These are phyloP conservation scores for Tubosaeta sp. DNA, from an alignment of 768 basidiomycete species.

Conservation along the genomic window DNA sequence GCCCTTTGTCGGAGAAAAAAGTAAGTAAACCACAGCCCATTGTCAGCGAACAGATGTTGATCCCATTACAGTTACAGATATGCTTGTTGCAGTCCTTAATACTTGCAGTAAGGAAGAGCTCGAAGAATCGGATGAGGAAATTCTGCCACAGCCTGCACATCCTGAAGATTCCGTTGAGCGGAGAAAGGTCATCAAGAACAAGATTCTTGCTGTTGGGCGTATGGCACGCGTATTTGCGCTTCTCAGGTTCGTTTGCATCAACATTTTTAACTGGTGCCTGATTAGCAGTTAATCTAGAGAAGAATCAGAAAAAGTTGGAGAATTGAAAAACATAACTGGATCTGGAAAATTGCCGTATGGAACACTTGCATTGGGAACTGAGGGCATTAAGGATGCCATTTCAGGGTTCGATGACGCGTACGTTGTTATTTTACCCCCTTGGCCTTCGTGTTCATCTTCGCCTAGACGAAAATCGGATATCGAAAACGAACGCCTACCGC, in stretches of 20 bases:
- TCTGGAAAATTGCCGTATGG: constrained; percentile 76
- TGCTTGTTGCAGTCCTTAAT: constrained; percentile 95
- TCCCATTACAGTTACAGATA: constrained; percentile 77
- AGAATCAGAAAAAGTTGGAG: constrained; percentile 96
- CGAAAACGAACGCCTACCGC: constrained; percentile 97
- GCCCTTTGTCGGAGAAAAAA: constrained; percentile 98
- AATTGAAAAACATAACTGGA: constrained; percentile 88
- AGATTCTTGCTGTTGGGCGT: constrained; percentile 95
- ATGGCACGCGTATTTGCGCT: constrained; percentile 96
- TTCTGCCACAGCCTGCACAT: constrained; percentile 32
- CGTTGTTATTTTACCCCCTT: constrained; percentile 30
- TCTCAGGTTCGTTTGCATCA: constrained; percentile 63
- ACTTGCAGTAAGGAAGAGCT: constrained; percentile 96
- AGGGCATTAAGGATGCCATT: constrained; percentile 94
- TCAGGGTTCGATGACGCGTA: constrained; percentile 94
- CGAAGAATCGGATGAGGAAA: constrained; percentile 64
- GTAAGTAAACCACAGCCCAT: constrained; percentile 37
- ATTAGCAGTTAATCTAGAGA: constrained; percentile 49
- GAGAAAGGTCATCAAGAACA: constrained; percentile 92
- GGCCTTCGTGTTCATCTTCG: not conserved
- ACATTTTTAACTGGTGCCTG: not conserved
- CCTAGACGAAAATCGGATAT: constrained; percentile 94
- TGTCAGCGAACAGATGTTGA: constrained; percentile 1
- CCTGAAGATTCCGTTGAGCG: constrained; percentile 62
- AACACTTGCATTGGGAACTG: constrained; percentile 79